phyloP scores from a whole-genome alignment of 108 stramenopile species.

The Aurantiochytrium sp. region DNA sequence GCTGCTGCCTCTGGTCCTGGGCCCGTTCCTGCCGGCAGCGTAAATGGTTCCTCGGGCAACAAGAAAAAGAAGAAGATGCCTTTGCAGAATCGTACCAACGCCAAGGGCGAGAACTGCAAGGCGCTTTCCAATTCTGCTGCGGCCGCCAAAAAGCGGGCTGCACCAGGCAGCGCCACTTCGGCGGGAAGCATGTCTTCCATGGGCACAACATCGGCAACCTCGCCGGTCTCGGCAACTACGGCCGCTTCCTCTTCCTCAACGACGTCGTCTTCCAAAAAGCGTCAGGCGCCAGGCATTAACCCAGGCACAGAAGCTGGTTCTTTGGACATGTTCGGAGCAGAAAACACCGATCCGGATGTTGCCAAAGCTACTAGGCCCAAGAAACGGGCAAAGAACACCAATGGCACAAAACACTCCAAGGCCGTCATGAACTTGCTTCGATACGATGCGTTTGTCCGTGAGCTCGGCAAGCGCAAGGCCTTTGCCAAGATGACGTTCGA shows the following conservation, averaged over 20 bases:
- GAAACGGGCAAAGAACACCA: background rate
- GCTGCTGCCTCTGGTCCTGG: no score
- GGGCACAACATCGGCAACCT: background rate
- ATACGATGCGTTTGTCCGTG: background rate
- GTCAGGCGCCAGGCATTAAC: background rate
- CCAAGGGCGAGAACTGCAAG: background rate
- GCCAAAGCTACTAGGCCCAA: background rate
- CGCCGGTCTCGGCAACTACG: background rate
- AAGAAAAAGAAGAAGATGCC: background rate
- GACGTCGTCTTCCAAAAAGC: background rate
- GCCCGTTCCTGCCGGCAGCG: no score
- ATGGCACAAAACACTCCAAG: background rate
- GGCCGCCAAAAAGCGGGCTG: background rate
- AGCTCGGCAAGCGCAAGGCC: constrained; percentile 8
- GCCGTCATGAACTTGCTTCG: background rate
- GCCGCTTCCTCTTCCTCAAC: no score
- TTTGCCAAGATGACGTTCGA: background rate
- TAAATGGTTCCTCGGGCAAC: no score
- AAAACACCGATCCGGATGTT: background rate
- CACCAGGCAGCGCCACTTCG: background rate
- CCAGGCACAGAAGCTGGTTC: background rate
- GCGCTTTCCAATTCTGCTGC: background rate
- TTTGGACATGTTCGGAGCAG: no score
- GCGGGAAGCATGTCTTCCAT: background rate
- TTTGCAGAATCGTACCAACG: background rate